Evolutionary conservation across 1,284 basidiomycete genomes (phyloP).

Genomic region (Heliocybe sulcata): DNA sequence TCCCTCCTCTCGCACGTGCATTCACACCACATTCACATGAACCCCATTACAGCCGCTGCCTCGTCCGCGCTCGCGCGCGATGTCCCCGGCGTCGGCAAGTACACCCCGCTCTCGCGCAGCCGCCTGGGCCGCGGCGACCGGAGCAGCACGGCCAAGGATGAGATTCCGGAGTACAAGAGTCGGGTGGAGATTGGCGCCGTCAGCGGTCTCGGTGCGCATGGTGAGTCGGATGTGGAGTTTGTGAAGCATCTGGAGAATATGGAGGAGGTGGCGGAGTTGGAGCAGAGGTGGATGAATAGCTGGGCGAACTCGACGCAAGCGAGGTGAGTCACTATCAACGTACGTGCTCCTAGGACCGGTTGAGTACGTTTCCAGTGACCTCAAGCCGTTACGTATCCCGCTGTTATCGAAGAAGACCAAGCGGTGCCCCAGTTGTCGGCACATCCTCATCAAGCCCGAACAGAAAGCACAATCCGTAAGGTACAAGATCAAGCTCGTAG

Average conservation of each 20-base stretch:
- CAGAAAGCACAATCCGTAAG: slow-evolving; percentile 90
- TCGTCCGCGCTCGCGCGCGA: slow-evolving; percentile 78
- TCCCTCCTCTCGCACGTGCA: slow-evolving; percentile 31
- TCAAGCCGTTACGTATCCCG: slow-evolving; percentile 84
- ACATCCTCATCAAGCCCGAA: slow-evolving; percentile 97
- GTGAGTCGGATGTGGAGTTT: slow-evolving; percentile 65
- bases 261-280: slow-evolving; percentile 62
- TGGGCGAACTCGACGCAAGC: slow-evolving; percentile 67
- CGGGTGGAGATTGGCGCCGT: slow-evolving; percentile 56
- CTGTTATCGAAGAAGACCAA: slow-evolving; percentile 92
- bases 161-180: slow-evolving; percentile 67
- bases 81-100: slow-evolving; percentile 70
- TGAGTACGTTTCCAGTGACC: slow-evolving; percentile 42
- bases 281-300: slow-evolving; percentile 77
- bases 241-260: slow-evolving; percentile 54
- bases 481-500: slow-evolving; percentile 97
- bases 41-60: slow-evolving; percentile 79
- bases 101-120: slow-evolving; percentile 55
- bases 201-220: slow-evolving; percentile 43
- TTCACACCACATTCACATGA: slow-evolving; percentile 64
- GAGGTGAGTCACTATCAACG: slow-evolving; percentile 38
- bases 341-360: slow-evolving; percentile 6
- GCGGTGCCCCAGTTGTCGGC: slow-evolving; percentile 89
- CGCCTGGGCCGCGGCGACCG: slow-evolving; percentile 48
- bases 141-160: slow-evolving; percentile 59